These are phyloP conservation scores for Oryza punctata DNA, from an alignment of 176 grass and related monocot genomes.

Conservation along the genomic window DNA sequence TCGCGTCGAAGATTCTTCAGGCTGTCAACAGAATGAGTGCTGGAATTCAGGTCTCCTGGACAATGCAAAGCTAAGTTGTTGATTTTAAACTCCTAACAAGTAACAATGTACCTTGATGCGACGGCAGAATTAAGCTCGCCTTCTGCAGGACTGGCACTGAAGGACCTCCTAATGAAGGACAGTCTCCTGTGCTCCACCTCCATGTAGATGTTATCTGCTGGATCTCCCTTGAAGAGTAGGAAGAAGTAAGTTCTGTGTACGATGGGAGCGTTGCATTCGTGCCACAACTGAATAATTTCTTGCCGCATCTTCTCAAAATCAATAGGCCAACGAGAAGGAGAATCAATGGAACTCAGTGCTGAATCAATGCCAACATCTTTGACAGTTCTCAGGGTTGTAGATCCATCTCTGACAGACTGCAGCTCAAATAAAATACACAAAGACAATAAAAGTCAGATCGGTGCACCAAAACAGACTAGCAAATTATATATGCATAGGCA, in stretches of 20 bases:
- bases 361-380: conserved; percentile 52
- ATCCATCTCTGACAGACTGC: conserved; percentile 38
- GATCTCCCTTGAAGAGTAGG: conserved; percentile 92
- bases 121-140: conserved; percentile 32
- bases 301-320: conserved; percentile 71
- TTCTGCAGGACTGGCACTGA: conserved; percentile 3
- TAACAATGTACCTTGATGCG: conserved; percentile 48
- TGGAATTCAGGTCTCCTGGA: conserved; percentile 11
- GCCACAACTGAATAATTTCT: conserved; percentile 84
- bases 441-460: background rate
- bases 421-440: conserved; percentile 16
- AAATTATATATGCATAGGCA: background rate
- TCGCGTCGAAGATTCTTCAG: conserved; percentile 66
- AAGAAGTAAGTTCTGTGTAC: conserved; percentile 86
- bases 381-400: conserved; percentile 29
- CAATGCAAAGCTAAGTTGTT: background rate
- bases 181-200: conserved; percentile 88
- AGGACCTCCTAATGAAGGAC: conserved; percentile 66
- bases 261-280: conserved; percentile 73
- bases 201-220: conserved; percentile 80
- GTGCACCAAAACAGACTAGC: background rate
- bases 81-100: background rate
- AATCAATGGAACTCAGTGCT: conserved; percentile 28
- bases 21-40: conserved; percentile 43
- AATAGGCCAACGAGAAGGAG: conserved; percentile 46